Evolutionary conservation across 2,329 filamentous ascomycete genomes (phyloP).

Genomic region (Diaporthe vexans): DNA sequence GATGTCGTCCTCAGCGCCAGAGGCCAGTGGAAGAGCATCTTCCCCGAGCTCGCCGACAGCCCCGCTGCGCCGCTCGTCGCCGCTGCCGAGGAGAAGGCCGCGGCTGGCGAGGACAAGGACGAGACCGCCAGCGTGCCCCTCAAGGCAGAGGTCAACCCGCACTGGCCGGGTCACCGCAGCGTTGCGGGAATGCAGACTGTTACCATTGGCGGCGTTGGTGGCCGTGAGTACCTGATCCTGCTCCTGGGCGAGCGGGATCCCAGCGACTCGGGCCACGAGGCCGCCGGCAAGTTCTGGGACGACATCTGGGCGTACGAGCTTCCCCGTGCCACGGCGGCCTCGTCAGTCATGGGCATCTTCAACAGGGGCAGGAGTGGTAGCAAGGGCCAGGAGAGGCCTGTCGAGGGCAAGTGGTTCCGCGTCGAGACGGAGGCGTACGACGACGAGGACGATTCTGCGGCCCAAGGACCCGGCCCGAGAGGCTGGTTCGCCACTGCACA

Average conservation of each 20-base stretch:
- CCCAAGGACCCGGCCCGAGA: constrained; percentile 64
- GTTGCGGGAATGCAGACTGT: constrained; percentile 69
- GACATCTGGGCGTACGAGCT: constrained; percentile 77
- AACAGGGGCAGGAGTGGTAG: constrained; percentile 32
- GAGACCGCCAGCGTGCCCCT: constrained; percentile 43
- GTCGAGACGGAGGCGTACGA: constrained; percentile 65
- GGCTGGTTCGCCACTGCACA: constrained; percentile 71
- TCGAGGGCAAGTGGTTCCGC: constrained; percentile 71
- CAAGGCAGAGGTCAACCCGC: constrained; percentile 12
- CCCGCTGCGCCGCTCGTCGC: constrained; percentile 46
- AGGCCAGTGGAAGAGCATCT: constrained; percentile 68
- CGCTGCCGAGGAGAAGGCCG: constrained; percentile 42
- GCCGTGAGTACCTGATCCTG: constrained; percentile 74
- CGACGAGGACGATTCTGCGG: constrained; percentile 61
- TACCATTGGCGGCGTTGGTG: constrained; percentile 63
- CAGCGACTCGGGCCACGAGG: constrained; percentile 62
- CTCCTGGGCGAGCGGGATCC: constrained; percentile 70
- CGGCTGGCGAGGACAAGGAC: constrained; percentile 52
- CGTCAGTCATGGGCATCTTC: constrained; percentile 64
- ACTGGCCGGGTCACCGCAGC: constrained; percentile 67
- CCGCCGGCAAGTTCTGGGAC: constrained; percentile 66
- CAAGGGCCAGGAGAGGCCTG: constrained; percentile 54
- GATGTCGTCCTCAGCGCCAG: constrained; percentile 66
- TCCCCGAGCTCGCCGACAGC: constrained; percentile 49
- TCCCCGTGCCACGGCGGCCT: constrained; percentile 66